Base-by-base conservation (phyloP, 805 yeast genomes). In the Sungouiozyma intestinalis region DNA sequence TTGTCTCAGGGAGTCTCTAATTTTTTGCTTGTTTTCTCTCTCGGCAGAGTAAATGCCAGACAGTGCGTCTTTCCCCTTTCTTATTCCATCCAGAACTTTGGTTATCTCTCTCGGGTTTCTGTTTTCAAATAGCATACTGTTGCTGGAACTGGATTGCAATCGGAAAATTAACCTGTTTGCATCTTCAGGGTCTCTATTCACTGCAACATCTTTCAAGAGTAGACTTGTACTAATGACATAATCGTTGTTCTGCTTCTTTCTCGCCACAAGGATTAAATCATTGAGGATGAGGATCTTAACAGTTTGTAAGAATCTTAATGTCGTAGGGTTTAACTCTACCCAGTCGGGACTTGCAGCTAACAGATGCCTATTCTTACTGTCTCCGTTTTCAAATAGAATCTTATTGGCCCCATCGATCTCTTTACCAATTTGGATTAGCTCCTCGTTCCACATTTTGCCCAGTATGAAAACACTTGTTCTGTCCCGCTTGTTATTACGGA, bases 271-370 rank as follows among this genome's bases (percentile, higher is more conserved):
- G 1, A 87, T 58, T 52, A 79, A 70, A 59, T 88, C 97, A 55
- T 82, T 87, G 50, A 88, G 66, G 7, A 88, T 61, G 52, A 84
- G 83, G 37, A 88, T 59, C 53, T 83, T 94, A 3, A 81, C 78
- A 2, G 85, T 79, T 49, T 82, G 79, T 29, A 80, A 68, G 1
- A 87, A 80, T 57, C 85, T 85, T 75, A 85, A 77, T 11, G 94
- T 85, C 0, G 92, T 87, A 2, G 82, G 76, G 53, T 86, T 87
- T 45, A 88, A 65, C 60, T 87, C 95, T 44, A 73, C 76, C 96
- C 96, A 88, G 39, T 87, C 73, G 2, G 82, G 81, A 57, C 86
- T 77, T 52, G 87, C 92, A 8, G 78, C 73, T 16, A 85, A 64
- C 2, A 87, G 74, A 59, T 86, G 95, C 39, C 95, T 72, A 3